Base-by-base conservation (phyloP, 1,284 basidiomycete genomes). In the Nidula niveotomentosa region DNA sequence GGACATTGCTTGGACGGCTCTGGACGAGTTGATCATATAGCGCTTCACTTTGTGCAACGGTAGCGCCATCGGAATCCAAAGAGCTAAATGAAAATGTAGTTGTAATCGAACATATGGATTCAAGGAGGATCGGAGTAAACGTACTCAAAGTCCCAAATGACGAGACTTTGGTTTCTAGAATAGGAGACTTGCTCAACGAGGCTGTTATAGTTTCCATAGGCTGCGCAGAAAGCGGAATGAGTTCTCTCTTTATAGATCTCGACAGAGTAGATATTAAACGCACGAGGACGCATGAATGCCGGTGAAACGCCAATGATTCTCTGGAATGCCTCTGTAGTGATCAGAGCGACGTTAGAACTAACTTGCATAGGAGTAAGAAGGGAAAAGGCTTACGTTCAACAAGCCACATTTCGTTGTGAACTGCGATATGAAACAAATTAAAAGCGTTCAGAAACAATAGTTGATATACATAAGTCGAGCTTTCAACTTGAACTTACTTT, bases 151-250 rank as follows among this genome's bases (percentile, higher is more conserved):
- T 76, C 73, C 75, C 75, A 76, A 39, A 66, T 55, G 3, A 72
- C 68, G 23, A 75, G 55, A 9, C 53, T 67, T 58, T 71, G 68
- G 6, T 66, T 62, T 44, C 65, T 60, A 35, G 63, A 56, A 45
- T 54, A 56, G 18, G 80, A 71, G 12, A 74, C 76, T 45, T 72
- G 58, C 23, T 75, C 66, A 8, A 78, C 77, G 7, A 66, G 68
- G 59, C 76, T 69, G 65, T 81, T 79, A 65, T 76, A 76, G 43
- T 58, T 67, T 15, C 73, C 73, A 54, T 70, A 76, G 10, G 74
- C 71, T 74, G 10, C 10, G 18, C 18, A 10, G 18, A 15, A 47
- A 15, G 10, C 10, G 18, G 5, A 47, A 15, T 15, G 2, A 47
- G 45, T 10, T 10, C 10, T 23, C 23, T 47, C 13, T 10, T 47